Percentiles rank a stretch among this genome's conserved stretches.
Evolutionary conservation across 805 yeast genomes (phyloP).

Genomic region (Yarrowia yakushimensis): DNA sequence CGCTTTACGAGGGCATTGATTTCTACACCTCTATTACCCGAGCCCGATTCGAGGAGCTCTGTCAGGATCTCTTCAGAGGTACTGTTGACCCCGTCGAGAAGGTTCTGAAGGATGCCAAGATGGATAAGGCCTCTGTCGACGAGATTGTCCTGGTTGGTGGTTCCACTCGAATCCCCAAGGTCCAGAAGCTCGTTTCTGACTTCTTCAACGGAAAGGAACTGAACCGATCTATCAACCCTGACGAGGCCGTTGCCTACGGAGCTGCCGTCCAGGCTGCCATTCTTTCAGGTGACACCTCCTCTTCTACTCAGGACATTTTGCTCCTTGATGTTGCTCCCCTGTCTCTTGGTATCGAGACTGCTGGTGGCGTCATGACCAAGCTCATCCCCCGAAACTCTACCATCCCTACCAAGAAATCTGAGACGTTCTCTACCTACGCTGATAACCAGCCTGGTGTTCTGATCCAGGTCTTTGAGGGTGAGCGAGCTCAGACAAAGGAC

Average conservation of each 20-base stretch:
- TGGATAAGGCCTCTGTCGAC: constrained; percentile 49
- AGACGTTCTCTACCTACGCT: background rate
- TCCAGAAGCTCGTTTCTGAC: constrained; percentile 91
- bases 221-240: constrained; percentile 57
- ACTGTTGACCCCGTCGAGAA: background rate
- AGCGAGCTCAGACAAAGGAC: constrained; percentile 64
- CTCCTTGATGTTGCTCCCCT: constrained; percentile 57
- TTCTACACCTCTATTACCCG: background rate
- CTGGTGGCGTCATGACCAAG: constrained; percentile 99
- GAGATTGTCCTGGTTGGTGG: constrained; percentile 97
- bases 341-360: constrained; percentile 47
- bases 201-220: constrained; percentile 72
- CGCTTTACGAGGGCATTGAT: background rate
- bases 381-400: constrained; percentile 97
- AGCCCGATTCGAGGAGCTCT: background rate
- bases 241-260: constrained; percentile 98
- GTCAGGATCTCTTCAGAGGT: background rate
- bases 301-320: constrained; percentile 92
- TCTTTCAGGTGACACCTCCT: constrained; percentile 90
- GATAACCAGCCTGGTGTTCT: background rate
- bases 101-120: constrained; percentile 64
- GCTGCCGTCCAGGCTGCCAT: constrained; percentile 98
- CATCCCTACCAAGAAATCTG: constrained; percentile 95
- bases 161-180: constrained; percentile 96
- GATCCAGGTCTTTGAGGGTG: background rate